Evolutionary conservation across 805 yeast genomes (phyloP), one percentile per base, ranked within the genome.

Genomic region (Yamadazyma endophytica): DNA sequence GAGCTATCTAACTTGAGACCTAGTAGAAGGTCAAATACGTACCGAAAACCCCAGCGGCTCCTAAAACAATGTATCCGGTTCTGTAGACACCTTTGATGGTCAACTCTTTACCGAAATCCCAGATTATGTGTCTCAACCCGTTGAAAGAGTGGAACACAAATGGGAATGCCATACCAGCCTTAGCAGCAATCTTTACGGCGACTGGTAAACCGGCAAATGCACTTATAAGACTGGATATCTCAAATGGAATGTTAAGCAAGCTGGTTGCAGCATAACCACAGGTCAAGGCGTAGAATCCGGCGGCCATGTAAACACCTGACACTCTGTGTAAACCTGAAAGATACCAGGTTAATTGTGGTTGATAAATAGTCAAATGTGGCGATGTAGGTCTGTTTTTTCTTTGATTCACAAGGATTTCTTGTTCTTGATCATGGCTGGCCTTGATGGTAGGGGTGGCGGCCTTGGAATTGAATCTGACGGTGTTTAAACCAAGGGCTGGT

Each of bases 81-180:
- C 82, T 77, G 77, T 84, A 83, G 36, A 92, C 96, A 46, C 95
- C 97, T 54, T 82, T 77, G 47, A 85, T 52, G 40, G 88, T 74
- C 55, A 90, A 73, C 60, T 82, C 84, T 46, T 66, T 70, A 57
- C 95, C 95, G 32, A 78, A 58, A 59, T 92, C 98, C 98, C 98
- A 92, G 34, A 85, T 54, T 61, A 90, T 67, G 60, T 92, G 98
- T 75, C 98, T 86, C 42, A 90, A 39, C 49, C 97, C 97, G 58
- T 89, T 87, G 56, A 70, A 76, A 28, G 74, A 51, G 63, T 92
- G 98, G 82, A 76, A 88, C 18, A 83, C 82, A 61, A 92, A 87
- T 44, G 96, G 89, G 68, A 75, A 75, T 6, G 92, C 77, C 52
- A 81, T 75, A 24, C 75, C 52, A 30, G 81, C 78, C 70, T 92